Percentiles rank a stretch among this genome's conserved stretches.
These are phyloP conservation scores for Aspergillus uvarum DNA, from an alignment of 2,329 filamentous ascomycete genomes.

Conservation along the genomic window DNA sequence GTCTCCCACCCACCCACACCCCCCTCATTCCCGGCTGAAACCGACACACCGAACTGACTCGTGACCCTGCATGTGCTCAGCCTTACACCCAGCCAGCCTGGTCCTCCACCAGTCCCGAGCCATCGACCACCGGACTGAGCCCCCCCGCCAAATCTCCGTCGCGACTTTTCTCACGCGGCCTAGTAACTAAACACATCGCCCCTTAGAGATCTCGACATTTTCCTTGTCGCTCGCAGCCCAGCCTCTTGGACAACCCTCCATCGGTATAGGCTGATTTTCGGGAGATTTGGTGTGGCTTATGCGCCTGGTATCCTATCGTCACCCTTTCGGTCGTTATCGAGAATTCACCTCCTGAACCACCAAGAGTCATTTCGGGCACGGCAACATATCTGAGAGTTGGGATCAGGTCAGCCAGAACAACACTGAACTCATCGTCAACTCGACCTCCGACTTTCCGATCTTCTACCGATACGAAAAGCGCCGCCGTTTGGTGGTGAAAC, in stretches of 20 bases:
- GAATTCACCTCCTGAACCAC: slow-evolving; percentile 17
- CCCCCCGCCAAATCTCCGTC: slow-evolving; percentile 18
- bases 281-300: slow-evolving; percentile 15
- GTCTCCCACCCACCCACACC: neutral
- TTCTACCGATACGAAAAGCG: neutral
- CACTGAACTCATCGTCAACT: neutral
- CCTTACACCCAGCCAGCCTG: slow-evolving; percentile 15
- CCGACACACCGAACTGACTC: slow-evolving; percentile 1
- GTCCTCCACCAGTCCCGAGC: slow-evolving; percentile 6
- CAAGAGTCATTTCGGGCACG: neutral
- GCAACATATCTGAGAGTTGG: neutral
- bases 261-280: slow-evolving; percentile 8
- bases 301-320: slow-evolving; percentile 8
- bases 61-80: slow-evolving; percentile 19
- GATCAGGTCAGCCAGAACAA: neutral
- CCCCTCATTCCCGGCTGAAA: neutral
- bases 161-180: slow-evolving; percentile 24
- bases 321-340: slow-evolving; percentile 8
- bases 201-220: neutral
- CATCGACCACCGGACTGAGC: slow-evolving; percentile 21
- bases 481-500: slow-evolving; percentile 34
- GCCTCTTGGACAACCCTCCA: neutral
- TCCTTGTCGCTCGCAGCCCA: slow-evolving; percentile 1
- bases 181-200: slow-evolving; percentile 13
- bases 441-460: neutral